phyloP scores from a whole-genome alignment of 371 early-diverging fungal genomes.

The Dichotomocladium elegans region DNA sequence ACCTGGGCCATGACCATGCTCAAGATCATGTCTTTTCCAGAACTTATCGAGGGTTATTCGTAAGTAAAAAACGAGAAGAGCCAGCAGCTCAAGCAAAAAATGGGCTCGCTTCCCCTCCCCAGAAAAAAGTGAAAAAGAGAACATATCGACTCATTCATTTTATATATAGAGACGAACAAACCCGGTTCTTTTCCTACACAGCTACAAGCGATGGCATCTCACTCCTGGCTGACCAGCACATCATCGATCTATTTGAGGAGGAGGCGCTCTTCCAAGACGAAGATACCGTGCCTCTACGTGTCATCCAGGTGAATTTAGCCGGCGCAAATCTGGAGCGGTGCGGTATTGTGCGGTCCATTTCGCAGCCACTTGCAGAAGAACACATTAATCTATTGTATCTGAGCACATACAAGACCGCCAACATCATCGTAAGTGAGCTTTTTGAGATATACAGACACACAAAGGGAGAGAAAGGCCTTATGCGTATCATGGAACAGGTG shows the following conservation, averaged over 20 bases:
- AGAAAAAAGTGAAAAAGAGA: background rate
- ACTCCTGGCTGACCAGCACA: slow-evolving; percentile 59
- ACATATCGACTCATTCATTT: background rate
- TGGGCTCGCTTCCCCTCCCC: no score
- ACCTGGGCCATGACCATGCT: slow-evolving; percentile 61
- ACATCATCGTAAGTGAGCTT: slow-evolving; percentile 61
- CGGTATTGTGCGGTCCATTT: slow-evolving; percentile 74
- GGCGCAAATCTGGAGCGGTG: slow-evolving; percentile 61
- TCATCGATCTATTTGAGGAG: slow-evolving; percentile 58
- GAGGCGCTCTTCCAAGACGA: slow-evolving; percentile 57
- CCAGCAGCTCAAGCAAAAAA: no score
- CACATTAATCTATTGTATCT: slow-evolving; percentile 69
- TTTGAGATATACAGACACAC: no score
- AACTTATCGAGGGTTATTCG: slow-evolving; percentile 27
- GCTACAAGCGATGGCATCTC: slow-evolving; percentile 71
- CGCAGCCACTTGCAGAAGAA: slow-evolving; percentile 59
- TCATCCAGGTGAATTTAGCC: slow-evolving; percentile 70
- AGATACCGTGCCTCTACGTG: slow-evolving; percentile 53
- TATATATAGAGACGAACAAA: background rate
- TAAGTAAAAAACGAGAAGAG: no score
- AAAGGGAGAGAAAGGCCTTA: no score
- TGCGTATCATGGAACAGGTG: slow-evolving; percentile 11
- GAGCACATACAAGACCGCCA: slow-evolving; percentile 70
- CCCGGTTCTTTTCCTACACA: slow-evolving; percentile 69
- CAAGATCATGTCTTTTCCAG: slow-evolving; percentile 65